phyloP scores from a whole-genome alignment of 2,329 filamentous ascomycete species.

The Xylaria sp. region DNA sequence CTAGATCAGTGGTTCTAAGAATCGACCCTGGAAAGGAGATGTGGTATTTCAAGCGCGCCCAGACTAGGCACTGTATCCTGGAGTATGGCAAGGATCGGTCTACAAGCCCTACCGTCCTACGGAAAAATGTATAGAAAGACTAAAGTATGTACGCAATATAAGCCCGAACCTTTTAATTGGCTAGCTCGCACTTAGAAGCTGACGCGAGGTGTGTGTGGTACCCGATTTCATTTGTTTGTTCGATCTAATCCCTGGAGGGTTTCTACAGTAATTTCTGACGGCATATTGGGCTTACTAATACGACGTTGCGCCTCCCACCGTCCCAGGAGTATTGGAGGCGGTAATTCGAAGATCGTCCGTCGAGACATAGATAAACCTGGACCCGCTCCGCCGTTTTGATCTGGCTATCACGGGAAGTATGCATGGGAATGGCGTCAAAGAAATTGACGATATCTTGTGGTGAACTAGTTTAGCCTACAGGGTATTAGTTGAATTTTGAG shows the following conservation, averaged over 20 bases:
- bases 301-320: background rate
- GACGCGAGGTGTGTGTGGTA: background rate
- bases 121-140: background rate
- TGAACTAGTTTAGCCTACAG: too few species aligned
- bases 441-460: background rate
- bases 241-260: background rate
- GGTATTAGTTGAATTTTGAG: too few species aligned
- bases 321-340: background rate
- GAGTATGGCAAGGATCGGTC: background rate
- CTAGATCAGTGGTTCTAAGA: too few species aligned
- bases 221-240: background rate
- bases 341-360: background rate
- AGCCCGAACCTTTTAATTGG: background rate
- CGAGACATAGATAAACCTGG: background rate
- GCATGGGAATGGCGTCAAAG: background rate
- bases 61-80: too few species aligned
- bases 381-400: background rate
- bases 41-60: too few species aligned
- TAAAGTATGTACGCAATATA: background rate
- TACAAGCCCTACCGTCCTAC: background rate
- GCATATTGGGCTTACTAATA: background rate
- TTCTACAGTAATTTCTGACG: background rate
- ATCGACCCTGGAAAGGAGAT: too few species aligned
- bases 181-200: background rate
- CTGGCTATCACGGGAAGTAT: background rate